phyloP scores from a whole-genome alignment of 2,329 filamentous ascomycete species.

The Pseudopithomyces maydicus region DNA sequence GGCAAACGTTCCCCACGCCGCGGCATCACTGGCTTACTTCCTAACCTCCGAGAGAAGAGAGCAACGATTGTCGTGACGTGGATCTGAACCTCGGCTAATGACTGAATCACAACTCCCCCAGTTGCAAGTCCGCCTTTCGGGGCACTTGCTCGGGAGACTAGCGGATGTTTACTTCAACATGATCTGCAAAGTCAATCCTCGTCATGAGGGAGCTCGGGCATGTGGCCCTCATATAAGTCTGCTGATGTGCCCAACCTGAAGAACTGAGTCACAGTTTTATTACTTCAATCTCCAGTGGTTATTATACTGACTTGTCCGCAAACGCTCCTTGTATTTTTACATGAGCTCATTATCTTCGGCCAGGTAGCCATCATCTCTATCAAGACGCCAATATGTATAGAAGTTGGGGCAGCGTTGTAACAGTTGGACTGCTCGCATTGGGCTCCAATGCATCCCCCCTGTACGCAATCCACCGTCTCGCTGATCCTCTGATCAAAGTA shows the following conservation, averaged over 20 bases:
- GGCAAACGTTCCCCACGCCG: constrained; percentile 11
- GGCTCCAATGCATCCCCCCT: constrained; percentile 37
- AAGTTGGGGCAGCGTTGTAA: constrained; percentile 28
- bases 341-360: constrained; percentile 15
- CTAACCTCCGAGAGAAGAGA: constrained; percentile 11
- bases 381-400: constrained; percentile 29
- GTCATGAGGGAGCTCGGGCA: constrained; percentile 15
- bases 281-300: constrained; percentile 10
- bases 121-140: constrained; percentile 23
- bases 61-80: constrained; percentile 24
- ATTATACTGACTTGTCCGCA: constrained; percentile 13
- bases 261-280: constrained; percentile 4
- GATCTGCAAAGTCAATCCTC: constrained; percentile 20
- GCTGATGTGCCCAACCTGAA: constrained; percentile 14
- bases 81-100: constrained; percentile 15
- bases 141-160: constrained; percentile 6
- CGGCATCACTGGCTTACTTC: constrained; percentile 24
- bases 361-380: constrained; percentile 11
- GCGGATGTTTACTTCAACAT: constrained; percentile 19
- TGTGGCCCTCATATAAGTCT: constrained; percentile 15
- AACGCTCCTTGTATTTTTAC: constrained; percentile 7
- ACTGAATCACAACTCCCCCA: constrained; percentile 17
- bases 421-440: constrained; percentile 37
- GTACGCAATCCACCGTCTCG: constrained; percentile 18
- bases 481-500: background rate